Percentiles rank a stretch among this genome's conserved stretches.
Evolutionary conservation across 306 rosid species (phyloP).

Genomic region (Trifolium repens): DNA sequence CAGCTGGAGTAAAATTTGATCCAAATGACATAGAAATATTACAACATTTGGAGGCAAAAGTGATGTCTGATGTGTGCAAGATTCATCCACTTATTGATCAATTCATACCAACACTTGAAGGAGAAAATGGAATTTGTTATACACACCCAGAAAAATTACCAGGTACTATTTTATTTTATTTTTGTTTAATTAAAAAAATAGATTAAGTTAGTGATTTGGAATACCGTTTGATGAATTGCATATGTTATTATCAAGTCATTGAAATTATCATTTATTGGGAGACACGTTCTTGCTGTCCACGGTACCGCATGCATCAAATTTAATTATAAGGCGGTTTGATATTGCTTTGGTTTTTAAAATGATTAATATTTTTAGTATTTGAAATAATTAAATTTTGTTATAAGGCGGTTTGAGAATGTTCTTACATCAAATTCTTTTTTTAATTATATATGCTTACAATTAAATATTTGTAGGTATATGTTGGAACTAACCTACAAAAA

Average conservation of each 20-base stretch:
- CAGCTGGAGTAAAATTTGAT: conserved; percentile 92
- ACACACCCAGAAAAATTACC: conserved; percentile 97
- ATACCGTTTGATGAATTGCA: conserved; percentile 36
- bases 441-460: too few species aligned
- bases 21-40: conserved; percentile 86
- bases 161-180: conserved; percentile 46
- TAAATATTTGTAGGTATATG: too few species aligned
- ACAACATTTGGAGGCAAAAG: conserved; percentile 86
- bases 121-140: conserved; percentile 90
- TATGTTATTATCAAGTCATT: conserved; percentile 17
- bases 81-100: conserved; percentile 88
- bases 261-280: conserved; percentile 29
- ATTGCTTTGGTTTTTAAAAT: conserved; percentile 16
- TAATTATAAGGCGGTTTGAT: not conserved
- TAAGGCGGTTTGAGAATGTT: conserved; percentile 38
- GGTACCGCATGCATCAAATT: conserved; percentile 37
- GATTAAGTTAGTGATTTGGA: not conserved
- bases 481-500: too few species aligned
- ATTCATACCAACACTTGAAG: conserved; percentile 85
- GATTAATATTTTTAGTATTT: not conserved
- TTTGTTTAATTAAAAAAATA: not conserved
- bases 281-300: conserved; percentile 39
- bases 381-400: conserved; percentile 20
- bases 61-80: conserved; percentile 56
- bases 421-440: too few species aligned